These are phyloP conservation scores for Ulmus americana DNA, from an alignment of 331 rosid genomes.

Conservation along the genomic window DNA sequence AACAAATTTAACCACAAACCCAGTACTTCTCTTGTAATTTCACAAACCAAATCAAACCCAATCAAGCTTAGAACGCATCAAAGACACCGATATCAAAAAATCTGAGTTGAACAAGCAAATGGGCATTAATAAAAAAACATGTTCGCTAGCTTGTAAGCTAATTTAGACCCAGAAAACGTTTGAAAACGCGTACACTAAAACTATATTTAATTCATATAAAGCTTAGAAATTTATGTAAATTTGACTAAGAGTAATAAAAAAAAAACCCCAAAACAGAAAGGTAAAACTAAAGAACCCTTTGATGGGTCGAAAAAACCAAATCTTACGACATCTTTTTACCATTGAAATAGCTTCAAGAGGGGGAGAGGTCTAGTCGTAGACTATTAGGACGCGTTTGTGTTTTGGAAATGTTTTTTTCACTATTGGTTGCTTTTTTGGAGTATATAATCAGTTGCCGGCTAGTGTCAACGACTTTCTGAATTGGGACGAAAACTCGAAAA, in stretches of 20 bases:
- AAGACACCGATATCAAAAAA: not conserved
- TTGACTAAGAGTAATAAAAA: not conserved
- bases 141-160: conserved; percentile 12
- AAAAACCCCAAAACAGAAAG: not conserved
- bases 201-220: not conserved
- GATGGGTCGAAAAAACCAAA: not conserved
- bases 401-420: not conserved
- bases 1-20: conserved; percentile 18
- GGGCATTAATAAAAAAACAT: conserved; percentile 14
- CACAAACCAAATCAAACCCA: too few species aligned
- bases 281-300: too few species aligned
- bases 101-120: conserved; percentile 5
- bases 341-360: conserved; percentile 7
- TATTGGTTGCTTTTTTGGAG: not conserved
- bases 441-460: not conserved
- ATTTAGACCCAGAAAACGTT: conserved; percentile 10
- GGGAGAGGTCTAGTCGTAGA: not conserved
- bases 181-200: conserved; percentile 35
- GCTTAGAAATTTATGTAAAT: not conserved
- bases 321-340: not conserved
- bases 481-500: not conserved
- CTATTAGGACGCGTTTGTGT: conserved; percentile 7
- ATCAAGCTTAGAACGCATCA: conserved; percentile 11
- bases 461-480: conserved; percentile 8
- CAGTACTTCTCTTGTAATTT: not conserved